Base-by-base conservation (phyloP, 2,329 filamentous ascomycete species). In the Penicillium polonicum region DNA sequence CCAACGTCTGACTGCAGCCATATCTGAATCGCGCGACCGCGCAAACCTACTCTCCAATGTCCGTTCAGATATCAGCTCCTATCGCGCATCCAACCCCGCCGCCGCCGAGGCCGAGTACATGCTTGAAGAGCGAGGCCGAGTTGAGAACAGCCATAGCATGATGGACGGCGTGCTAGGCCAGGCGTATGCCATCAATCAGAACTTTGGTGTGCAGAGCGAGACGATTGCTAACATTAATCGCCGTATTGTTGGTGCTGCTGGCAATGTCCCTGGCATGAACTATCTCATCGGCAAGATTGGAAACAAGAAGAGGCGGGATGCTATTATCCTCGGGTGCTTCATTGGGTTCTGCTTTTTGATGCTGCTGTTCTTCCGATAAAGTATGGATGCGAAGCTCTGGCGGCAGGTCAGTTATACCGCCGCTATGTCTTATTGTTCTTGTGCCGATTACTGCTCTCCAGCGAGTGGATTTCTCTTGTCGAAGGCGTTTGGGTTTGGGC, bases 151-250 rank as follows among this genome's bases (percentile, higher is more conserved):
- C 70, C 89, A 97, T 76, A 89, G 86, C 66, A 87, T 96, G 81
- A 88, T 91, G 48, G 94, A 99, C 74, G 89, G 85, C 61, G 92
- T 99, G 35, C 82, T 99, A 59, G 92, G 89, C 72, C 94, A 97
- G 79, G 94, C 94, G 8, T 99, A 99, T 77, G 92, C 93, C 12
- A 91, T 97, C 52, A 95, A 96, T 72, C 92, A 97, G 78, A 92
- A 83, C 74, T 97, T 99, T 73, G 82, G 85, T 15, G 70, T 92
- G 55, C 94, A 99, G 80, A 83, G 92, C 60, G 92, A 97, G 80
- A 93, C 89, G 27, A 77, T 99, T 61, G 85, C 88, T 44, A 95
- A 85, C 74, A 93, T 99, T 70, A 96, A 97, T 74, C 82, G 93
- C 61, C 84, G 93, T 62, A 97, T 99, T 74, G 92, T 91, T 5